Base-by-base conservation (phyloP, 2,329 filamentous ascomycete species). In the Alternaria solani region DNA sequence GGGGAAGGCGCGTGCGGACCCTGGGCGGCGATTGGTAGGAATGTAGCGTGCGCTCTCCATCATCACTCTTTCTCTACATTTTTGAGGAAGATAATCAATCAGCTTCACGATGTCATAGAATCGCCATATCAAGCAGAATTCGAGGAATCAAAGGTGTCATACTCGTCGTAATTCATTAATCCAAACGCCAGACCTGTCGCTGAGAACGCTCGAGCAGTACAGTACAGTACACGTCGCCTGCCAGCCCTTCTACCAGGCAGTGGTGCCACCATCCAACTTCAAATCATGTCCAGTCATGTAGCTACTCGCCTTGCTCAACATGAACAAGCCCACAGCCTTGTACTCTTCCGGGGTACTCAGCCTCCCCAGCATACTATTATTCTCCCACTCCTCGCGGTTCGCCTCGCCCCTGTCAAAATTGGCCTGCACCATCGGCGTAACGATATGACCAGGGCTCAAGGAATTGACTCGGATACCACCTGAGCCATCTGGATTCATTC, bases 341-440 rank as follows among this genome's bases (percentile, higher is more conserved):
- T 74, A 78, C 55, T 78, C 77, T 52, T 78, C 75, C 0, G 76
- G 73, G 16, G 38, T 68, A 43, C 71, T 74, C 39, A 78, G 53
- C 53, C 75, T 59, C 1, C 74, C 88, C 47, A 96, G 83, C 92
- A 96, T 95, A 78, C 93, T 96, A 78, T 93, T 89, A 68, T 86
- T 87, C 39, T 91, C 87, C 93, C 93, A 96, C 63, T 88, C 85
- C 25, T 72, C 68, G 36, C 71, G 74, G 0, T 91, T 90, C 61
- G 88, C 90, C 66, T 90, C 85, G 63, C 89, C 85, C 62, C 88
- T 85, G 64, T 88, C 84, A 71, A 96, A 94, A 39, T 96, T 86
- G 60, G 87, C 85, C 74, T 91, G 86, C 1, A 94, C 91, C 93
- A 96, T 96, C 9, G 90, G 88, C 2, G 91, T 93, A 28, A 90